phyloP scores from a whole-genome alignment of 1,284 basidiomycete genomes.

The Acaromyces ingoldii region DNA sequence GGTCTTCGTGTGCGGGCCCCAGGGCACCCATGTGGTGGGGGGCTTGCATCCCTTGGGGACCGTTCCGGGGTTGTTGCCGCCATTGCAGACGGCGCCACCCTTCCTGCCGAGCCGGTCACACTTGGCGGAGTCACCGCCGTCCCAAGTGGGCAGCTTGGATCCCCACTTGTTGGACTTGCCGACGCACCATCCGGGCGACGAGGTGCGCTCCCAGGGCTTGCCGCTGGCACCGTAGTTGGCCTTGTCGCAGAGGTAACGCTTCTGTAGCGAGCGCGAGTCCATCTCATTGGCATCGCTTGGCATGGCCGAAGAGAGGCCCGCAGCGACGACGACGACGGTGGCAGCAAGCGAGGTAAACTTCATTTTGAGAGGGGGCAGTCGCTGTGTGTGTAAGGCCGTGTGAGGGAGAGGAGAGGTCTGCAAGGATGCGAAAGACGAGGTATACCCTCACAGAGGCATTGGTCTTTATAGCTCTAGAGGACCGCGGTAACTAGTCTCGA shows the following conservation, averaged over 20 bases:
- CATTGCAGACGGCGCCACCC: constrained; percentile 11
- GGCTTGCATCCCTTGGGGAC: constrained; percentile 1
- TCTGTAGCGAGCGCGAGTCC: too few species aligned
- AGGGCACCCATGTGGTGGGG: neutral
- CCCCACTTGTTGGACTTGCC: constrained; percentile 2
- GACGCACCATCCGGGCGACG: constrained; percentile 8
- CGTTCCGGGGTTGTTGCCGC: constrained; percentile 15
- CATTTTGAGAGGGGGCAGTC: too few species aligned
- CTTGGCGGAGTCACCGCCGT: constrained; percentile 17
- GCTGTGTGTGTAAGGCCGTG: too few species aligned
- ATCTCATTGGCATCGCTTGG: too few species aligned
- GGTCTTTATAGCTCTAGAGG: too few species aligned
- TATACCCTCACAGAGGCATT: too few species aligned
- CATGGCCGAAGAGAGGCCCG: too few species aligned
- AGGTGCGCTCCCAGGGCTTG: constrained; percentile 14
- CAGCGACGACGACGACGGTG: constrained; percentile 3
- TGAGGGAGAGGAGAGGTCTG: too few species aligned
- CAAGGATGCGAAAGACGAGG: too few species aligned
- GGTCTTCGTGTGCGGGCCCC: neutral
- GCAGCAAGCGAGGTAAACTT: constrained; percentile 12
- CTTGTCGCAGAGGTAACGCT: neutral
- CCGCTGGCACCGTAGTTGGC: neutral
- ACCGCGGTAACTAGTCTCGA: too few species aligned
- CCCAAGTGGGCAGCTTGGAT: constrained; percentile 12
- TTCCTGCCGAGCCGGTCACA: constrained; percentile 5